These are phyloP conservation scores for Beauveria varroae DNA, from an alignment of 2,329 filamentous ascomycete genomes.

Conservation along the genomic window DNA sequence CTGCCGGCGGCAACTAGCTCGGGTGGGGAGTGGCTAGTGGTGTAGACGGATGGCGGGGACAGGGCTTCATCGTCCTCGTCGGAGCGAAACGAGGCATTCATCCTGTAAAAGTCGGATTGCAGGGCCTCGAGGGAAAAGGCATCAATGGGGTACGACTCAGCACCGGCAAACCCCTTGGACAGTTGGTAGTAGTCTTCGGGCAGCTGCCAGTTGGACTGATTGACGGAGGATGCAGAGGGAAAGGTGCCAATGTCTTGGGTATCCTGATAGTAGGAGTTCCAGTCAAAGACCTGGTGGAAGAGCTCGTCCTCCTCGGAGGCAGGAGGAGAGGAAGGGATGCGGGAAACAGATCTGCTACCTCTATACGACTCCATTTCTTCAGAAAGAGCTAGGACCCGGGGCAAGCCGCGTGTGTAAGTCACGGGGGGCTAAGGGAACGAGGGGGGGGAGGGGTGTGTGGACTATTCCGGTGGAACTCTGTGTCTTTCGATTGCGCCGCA, in stretches of 20 bases:
- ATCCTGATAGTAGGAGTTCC: slow-evolving; percentile 24
- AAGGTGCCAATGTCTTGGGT: slow-evolving; percentile 2
- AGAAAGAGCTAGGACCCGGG: slow-evolving; percentile 13
- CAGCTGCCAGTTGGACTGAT: slow-evolving; percentile 20
- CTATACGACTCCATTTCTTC: slow-evolving; percentile 19
- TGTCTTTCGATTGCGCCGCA: background rate
- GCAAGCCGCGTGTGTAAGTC: slow-evolving; percentile 28
- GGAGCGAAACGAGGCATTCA: slow-evolving; percentile 25
- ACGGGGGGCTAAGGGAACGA: slow-evolving; percentile 18
- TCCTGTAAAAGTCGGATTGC: slow-evolving; percentile 24
- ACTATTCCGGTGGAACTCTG: slow-evolving; percentile 29
- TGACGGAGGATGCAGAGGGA: background rate
- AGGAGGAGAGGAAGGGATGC: slow-evolving; percentile 20
- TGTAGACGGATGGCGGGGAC: slow-evolving; percentile 27
- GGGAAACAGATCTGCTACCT: slow-evolving; percentile 14
- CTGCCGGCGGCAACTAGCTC: slow-evolving; percentile 31
- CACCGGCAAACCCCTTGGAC: slow-evolving; percentile 28
- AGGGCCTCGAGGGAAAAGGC: slow-evolving; percentile 25
- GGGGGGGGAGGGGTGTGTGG: slow-evolving; percentile 15
- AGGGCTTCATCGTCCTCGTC: slow-evolving; percentile 23
- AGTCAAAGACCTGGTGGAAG: slow-evolving; percentile 32
- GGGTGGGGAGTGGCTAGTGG: slow-evolving; percentile 28
- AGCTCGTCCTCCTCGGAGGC: slow-evolving; percentile 27
- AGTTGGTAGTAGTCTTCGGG: slow-evolving; percentile 19
- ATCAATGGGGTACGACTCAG: slow-evolving; percentile 27